These are phyloP conservation scores for Podospora pseudocomata DNA, from an alignment of 495 filamentous ascomycete genomes.

Conservation along the genomic window DNA sequence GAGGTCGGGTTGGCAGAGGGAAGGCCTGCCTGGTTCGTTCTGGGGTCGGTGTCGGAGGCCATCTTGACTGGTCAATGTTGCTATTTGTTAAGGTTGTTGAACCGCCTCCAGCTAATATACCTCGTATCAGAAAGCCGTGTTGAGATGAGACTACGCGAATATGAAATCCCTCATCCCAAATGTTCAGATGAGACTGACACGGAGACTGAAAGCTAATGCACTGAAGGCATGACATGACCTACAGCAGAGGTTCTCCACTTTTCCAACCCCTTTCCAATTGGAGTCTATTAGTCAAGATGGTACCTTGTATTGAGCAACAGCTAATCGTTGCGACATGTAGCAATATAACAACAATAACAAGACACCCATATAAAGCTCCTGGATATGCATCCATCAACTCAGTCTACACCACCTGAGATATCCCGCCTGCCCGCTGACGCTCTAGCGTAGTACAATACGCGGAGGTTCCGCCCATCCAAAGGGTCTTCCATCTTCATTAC, in stretches of 20 bases:
- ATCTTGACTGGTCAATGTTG: neutral
- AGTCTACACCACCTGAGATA: neutral
- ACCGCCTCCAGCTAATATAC: neutral
- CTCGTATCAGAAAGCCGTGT: neutral
- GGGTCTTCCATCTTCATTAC: neutral
- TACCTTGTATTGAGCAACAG: neutral
- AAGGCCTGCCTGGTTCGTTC: conserved; percentile 40
- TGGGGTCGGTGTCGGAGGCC: neutral
- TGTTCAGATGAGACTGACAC: neutral
- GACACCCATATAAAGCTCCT: neutral
- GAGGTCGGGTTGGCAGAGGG: conserved; percentile 54
- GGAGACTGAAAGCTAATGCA: neutral
- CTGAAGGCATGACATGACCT: neutral
- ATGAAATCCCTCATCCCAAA: neutral
- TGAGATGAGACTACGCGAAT: neutral
- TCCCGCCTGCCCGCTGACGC: neutral
- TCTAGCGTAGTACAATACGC: neutral
- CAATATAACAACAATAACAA: neutral
- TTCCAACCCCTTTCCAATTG: neutral
- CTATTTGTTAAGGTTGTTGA: neutral
- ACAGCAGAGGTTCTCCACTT: neutral
- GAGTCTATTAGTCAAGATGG: neutral
- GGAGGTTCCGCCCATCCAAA: neutral
- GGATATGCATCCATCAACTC: neutral
- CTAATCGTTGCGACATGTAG: neutral